Base-by-base conservation (phyloP, 2,329 filamentous ascomycete species). In the Elsinoe arachidis region DNA sequence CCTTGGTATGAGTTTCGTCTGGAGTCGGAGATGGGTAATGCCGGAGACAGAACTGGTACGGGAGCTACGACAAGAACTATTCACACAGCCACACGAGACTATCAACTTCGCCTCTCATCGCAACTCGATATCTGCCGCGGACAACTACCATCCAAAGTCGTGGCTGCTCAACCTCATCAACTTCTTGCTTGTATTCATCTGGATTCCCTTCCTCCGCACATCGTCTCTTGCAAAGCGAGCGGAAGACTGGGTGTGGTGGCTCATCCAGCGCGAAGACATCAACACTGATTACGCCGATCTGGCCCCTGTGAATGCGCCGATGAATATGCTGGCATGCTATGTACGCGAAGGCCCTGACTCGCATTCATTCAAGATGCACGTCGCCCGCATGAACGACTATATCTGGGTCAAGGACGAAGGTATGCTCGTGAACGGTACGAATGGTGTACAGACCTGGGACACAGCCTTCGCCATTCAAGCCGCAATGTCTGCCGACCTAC, bases 391-490 rank as follows among this genome's bases (percentile, higher is more conserved):
- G 11, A 80, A 88, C 43, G 93, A 99, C 66, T 95, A 86, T 61
- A 72, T 99, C 30, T 99, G 93, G 91, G 78, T 99, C 52, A 96
- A 95, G 62, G 72, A 84, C 34, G 91, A 96, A 68, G 93, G 93
- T 5, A 90, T 99, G 88, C 79, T 97, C 49, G 86, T 86, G 72
- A 96, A 96, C 65, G 93, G 93, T 37, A 99, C 93, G 7, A 97
- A 99, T 64, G 93, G 93, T n/a, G 91, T 97, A 1, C 93, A 99
- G 71, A 87, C 85, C 62, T 99, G 93, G 93, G 93, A 99, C 68
- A 99, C 93, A 0, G 81, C 90, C 0, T 97, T 97, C 68, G 75
- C 86, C 15, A 89, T 96, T 34, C 90, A 96, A 70, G 86, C 88
- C 0, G 82, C 88, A 5, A 81, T 89, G 55, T 88, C 89, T 51